Percentiles rank a stretch among this genome's conserved stretches.
phyloP scores from a whole-genome alignment of 345 rosid genomes.

The Orychophragmus violaceus region DNA sequence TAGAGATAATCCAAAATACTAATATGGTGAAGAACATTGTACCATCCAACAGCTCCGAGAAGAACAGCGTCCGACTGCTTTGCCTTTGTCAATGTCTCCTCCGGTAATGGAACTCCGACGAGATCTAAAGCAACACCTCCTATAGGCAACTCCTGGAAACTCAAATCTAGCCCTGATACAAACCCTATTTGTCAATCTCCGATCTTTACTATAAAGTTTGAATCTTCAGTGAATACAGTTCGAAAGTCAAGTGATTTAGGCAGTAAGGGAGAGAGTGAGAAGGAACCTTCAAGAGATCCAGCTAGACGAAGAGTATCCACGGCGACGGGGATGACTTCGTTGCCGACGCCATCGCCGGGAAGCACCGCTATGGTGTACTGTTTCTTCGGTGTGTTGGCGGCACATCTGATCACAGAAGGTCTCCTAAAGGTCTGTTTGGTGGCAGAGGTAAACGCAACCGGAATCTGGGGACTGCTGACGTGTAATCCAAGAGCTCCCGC shows the following conservation, averaged over 20 bases:
- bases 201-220: too few species aligned
- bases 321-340: slow-evolving; percentile 20
- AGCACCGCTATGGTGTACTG: slow-evolving; percentile 17
- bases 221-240: background rate
- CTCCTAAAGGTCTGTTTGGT: slow-evolving; percentile 12
- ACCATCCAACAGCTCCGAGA: slow-evolving; percentile 27
- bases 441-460: background rate
- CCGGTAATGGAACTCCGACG: slow-evolving; percentile 10
- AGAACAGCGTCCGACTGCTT: slow-evolving; percentile 23
- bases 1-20: background rate
- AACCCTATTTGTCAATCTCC: too few species aligned
- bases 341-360: slow-evolving; percentile 26
- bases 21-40: background rate
- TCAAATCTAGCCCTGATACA: slow-evolving; percentile 3
- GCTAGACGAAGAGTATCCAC: slow-evolving; percentile 7
- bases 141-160: slow-evolving; percentile 11
- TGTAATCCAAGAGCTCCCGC: background rate
- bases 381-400: slow-evolving; percentile 1
- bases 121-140: slow-evolving; percentile 24
- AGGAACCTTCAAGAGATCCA: slow-evolving; percentile 20
- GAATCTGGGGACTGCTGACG: background rate
- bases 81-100: slow-evolving; percentile 18
- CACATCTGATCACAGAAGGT: background rate
- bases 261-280: background rate
- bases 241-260: background rate